A percentile compares a stretch with the other conserved stretches of the same genome.
Evolutionary conservation across 2,329 filamentous ascomycete species (phyloP).

Genomic region (Xylariomycetidae sp.): DNA sequence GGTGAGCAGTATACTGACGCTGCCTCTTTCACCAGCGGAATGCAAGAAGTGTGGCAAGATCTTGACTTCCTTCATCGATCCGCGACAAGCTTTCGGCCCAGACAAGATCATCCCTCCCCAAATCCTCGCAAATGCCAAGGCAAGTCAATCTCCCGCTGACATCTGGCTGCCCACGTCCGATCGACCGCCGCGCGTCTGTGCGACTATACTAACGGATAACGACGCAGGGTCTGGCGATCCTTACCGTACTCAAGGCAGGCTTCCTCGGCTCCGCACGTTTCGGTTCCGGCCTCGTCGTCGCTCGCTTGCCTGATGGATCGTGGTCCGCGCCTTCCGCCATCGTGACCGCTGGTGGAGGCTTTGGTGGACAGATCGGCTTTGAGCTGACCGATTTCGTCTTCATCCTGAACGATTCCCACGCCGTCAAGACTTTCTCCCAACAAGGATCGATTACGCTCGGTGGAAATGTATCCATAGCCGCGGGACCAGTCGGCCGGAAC

Average conservation of each 20-base stretch:
- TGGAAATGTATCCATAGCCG: conserved; percentile 93
- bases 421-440: conserved; percentile 92
- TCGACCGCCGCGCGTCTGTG: too few species aligned
- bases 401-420: conserved; percentile 86
- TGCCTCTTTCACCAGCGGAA: conserved; percentile 60
- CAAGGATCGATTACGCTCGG: conserved; percentile 87
- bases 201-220: too few species aligned
- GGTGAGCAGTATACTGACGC: background rate
- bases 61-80: conserved; percentile 89
- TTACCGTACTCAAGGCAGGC: conserved; percentile 82
- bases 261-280: conserved; percentile 81
- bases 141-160: too few species aligned
- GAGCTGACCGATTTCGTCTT: conserved; percentile 95
- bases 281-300: conserved; percentile 77
- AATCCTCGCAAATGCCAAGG: conserved; percentile 87
- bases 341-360: conserved; percentile 73
- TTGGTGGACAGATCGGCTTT: conserved; percentile 82
- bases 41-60: conserved; percentile 98
- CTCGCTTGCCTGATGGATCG: conserved; percentile 68
- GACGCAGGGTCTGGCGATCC: conserved; percentile 69
- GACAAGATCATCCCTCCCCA: conserved; percentile 95
- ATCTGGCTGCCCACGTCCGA: too few species aligned
- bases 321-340: conserved; percentile 84
- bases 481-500: conserved; percentile 88
- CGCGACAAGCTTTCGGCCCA: conserved; percentile 85